A percentile compares a stretch with the other conserved stretches of the same genome.
These are phyloP conservation scores for Penicillium argentinense DNA, from an alignment of 495 filamentous ascomycete species.

Conservation along the genomic window DNA sequence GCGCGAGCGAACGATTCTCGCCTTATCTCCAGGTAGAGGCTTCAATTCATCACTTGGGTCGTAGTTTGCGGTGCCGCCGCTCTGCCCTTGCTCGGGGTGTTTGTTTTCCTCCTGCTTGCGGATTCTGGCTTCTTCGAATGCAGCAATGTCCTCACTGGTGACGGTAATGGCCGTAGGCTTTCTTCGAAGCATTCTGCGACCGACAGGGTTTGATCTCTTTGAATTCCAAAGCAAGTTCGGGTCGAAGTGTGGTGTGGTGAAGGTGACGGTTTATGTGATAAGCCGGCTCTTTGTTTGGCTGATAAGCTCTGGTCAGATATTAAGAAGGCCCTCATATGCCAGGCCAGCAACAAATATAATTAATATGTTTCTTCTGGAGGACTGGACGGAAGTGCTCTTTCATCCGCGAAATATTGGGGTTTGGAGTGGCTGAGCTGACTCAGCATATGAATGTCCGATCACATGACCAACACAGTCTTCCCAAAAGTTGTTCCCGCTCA, in stretches of 20 bases:
- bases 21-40: slow-evolving; percentile 54
- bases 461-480: slow-evolving; percentile 2
- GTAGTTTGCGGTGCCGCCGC: slow-evolving; percentile 24
- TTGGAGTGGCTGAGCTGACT: background rate
- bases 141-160: slow-evolving; percentile 73
- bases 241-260: too few relatives aligned
- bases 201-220: background rate
- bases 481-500: slow-evolving; percentile 14
- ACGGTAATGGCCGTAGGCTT: slow-evolving; percentile 75
- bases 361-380: too few relatives aligned
- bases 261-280: too few relatives aligned
- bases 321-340: too few relatives aligned
- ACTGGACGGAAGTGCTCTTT: too few relatives aligned
- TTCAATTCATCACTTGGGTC: slow-evolving; percentile 62
- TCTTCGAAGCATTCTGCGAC: slow-evolving; percentile 69
- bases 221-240: too few relatives aligned
- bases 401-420: too few relatives aligned
- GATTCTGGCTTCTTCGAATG: slow-evolving; percentile 65
- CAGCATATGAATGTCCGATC: too few relatives aligned
- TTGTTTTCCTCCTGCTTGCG: slow-evolving; percentile 33
- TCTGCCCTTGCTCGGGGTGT: slow-evolving; percentile 18
- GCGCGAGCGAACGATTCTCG: slow-evolving; percentile 47
- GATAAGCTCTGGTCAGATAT: too few relatives aligned
- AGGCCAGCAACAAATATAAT: too few relatives aligned
- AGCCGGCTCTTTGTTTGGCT: too few relatives aligned